Evolutionary conservation across 2,329 filamentous ascomycete species (phyloP), one percentile per base, ranked within the genome.

Genomic region (Fusarium sp.): DNA sequence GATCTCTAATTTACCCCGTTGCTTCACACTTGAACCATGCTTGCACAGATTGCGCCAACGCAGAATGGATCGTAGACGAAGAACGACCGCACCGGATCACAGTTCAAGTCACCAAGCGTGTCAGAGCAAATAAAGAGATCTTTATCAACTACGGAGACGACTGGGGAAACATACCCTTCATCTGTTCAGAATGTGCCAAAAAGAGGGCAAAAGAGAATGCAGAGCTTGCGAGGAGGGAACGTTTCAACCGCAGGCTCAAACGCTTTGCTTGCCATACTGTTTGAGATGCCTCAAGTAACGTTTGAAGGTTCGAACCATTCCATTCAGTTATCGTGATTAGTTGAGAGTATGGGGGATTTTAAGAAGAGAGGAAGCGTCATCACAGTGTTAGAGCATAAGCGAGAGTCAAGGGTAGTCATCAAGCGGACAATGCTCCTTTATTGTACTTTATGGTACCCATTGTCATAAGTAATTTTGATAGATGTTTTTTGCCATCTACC

Each of bases 401-500:
- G 65, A 53, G 57, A 66, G 58, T 59, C 30, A 47, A 64, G 68
- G 65, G 57, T 73, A 72, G 65, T 73, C 72, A 73, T 73, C 71
- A 73, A 73, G 71, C 71, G 73, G 77, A 78, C 77, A 78, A 77
- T 78, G 77, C 75, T 76, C 76, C 75, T 77, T 78, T 78, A 76
- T 80, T 79, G 77, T 79, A 79, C 78, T 80, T 79, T 77, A 77
- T 81, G 76, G 79, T 80, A 79, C 76, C 75, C 77, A 76, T 80
- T 78, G 78, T 79, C 79, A 78, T 82, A 78, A 81, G 76, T 77
- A 77, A 79, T 78, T 76, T 81, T 78, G 78, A 77, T 79, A 80
- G 78, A 79, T 76, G 76, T 73, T 75, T 77, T 77, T 77, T 75
- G 76, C 78, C 78, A 76, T 81, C 82, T 82, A 83, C 79, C 80